A percentile compares a stretch with the other conserved stretches of the same genome.
These are phyloP conservation scores for Coemansia sp. DNA, from an alignment of 192 early-diverging fungal species.

Conservation along the genomic window DNA sequence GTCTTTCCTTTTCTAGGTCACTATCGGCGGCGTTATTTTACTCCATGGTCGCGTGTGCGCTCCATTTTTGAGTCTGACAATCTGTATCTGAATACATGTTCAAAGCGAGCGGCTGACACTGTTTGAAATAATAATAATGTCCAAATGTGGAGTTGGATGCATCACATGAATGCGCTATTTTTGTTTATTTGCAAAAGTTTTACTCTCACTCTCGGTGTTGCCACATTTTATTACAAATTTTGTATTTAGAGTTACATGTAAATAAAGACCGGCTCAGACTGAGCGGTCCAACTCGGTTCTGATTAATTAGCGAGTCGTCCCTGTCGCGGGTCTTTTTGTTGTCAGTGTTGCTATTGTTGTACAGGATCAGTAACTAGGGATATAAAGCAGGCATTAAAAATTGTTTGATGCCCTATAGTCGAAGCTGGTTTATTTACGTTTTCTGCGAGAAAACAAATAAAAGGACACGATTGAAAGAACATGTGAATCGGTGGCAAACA, in stretches of 20 bases:
- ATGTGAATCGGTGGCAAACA: constrained; percentile 8
- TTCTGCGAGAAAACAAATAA: not conserved
- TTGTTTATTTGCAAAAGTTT: no score
- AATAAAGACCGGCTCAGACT: not conserved
- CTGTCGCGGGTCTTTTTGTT: constrained; percentile 1
- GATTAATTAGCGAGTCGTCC: constrained; percentile 8
- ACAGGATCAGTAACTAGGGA: not conserved
- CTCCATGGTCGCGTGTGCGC: not conserved
- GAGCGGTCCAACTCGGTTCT: not conserved
- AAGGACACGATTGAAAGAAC: not conserved
- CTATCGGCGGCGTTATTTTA: not conserved
- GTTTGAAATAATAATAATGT: not conserved
- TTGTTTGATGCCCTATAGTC: no score
- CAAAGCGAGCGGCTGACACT: not conserved
- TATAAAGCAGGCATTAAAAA: not conserved
- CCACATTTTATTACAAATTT: no score
- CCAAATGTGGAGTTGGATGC: no score
- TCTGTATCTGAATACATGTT: not conserved
- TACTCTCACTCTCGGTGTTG: no score
- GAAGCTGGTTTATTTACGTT: constrained; percentile 9
- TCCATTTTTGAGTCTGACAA: not conserved
- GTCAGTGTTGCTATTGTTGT: not conserved
- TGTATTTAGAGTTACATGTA: no score
- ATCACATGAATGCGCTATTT: no score
- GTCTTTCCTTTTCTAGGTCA: not conserved